Evolutionary conservation across 139 green algal genomes (phyloP), one percentile per base, ranked within the genome.

Genomic region (Zygnema circumcarinatum): DNA sequence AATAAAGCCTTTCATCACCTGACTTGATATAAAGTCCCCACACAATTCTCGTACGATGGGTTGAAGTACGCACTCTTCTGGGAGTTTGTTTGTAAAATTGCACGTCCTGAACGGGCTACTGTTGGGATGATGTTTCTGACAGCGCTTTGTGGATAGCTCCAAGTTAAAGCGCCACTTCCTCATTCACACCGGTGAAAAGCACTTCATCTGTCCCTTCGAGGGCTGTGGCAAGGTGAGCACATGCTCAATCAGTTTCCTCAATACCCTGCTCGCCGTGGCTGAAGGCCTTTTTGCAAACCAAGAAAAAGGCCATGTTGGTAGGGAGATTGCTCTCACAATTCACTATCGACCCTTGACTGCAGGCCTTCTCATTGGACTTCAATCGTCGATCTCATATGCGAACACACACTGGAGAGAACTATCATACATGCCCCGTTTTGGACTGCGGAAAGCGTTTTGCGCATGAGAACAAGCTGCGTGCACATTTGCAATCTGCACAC

Each of bases 121-220:
- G n/a, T n/a, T n/a, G n/a, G n/a, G n/a, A n/a, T n/a, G n/a, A n/a
- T n/a, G n/a, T 83, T 40, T 1, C 75, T 85, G 42, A 33, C 87
- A 91, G 87, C 67, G 69, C 11, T 93, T 93, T 81, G 84, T 92
- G 67, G 90, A 93, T 67, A 89, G 85, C 68, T 93, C 87, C 56
- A 93, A 93, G 78, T 72, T 93, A 2, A 93, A 93, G 84, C 76
- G 90, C 29, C 90, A 93, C 90, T 93, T 92, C 38, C 41, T 93
- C 32, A 93, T 89, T 2, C 90, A 93, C 84, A 93, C 90, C 0
- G 90, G 90, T 1, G 90, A 93, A 86, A 93, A 88, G 85, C 52
- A 78, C 36, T 93, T 93, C 38, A 72, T 93, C 31, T 93, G 90
- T 56, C 89, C 90, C 35, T 93, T 83, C 31, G 68, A 87, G 33